Evolutionary conservation across 1,284 basidiomycete genomes (phyloP), one percentile per base, ranked within the genome.

Genomic region (Austropuccinia psidii): DNA sequence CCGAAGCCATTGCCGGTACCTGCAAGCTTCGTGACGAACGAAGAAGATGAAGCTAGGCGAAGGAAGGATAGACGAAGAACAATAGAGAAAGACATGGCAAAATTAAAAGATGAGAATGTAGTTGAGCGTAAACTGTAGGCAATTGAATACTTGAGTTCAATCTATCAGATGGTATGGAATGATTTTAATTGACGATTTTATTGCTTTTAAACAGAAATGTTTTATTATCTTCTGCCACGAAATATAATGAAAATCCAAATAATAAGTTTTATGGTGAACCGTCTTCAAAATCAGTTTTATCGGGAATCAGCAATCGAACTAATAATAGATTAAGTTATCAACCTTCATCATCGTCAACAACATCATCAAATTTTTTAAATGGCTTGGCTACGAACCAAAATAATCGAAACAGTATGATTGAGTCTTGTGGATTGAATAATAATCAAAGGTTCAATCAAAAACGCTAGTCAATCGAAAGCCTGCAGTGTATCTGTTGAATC

Each of bases 31-130:
- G 35, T 61, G 35, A 31, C 65, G n/a, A 39, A 49, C 31, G 58
- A 73, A 24, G 69, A 64, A 31, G 69, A 73, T 50, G 58, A 73
- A 49, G 33, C 45, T 37, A 50, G 60, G 27, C 43, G 57, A 31
- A 41, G 69, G 33, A 73, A 66, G 39, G 31, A 65, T 31, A 54
- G 70, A 31, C 58, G 70, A 31, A 41, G 49, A 27, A 65, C 70
- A 3, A 73, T 73, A 11, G 70, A 73, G 37, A 50, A 65, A 43
- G 70, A 73, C 58, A 73, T 73, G 70, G 70, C 70, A 47, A 73
- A 65, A 33, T 29, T 73, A 21, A 65, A 64, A 24, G 60, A 73
- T 58, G 61, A 73, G 43, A 73, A 66, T 37, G 70, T 73, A 6
- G 70, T 73, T n/a, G 70, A 73, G 49, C 54, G 52, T 17, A 73